Percentiles rank a stretch among this genome's conserved stretches.
phyloP scores from a whole-genome alignment of 192 early-diverging fungal genomes.

The Backusella westeae region DNA sequence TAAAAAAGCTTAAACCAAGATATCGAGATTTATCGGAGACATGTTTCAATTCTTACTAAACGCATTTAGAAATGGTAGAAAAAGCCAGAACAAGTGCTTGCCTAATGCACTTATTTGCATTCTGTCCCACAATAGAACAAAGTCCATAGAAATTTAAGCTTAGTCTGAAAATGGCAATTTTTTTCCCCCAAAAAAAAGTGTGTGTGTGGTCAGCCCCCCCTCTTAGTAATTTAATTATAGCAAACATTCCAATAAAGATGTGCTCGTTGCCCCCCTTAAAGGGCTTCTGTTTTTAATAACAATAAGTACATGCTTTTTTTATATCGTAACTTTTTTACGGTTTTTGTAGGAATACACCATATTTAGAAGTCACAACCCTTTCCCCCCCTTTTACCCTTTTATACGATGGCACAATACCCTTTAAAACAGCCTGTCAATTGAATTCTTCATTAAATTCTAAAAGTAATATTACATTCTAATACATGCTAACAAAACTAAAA shows the following conservation, averaged over 20 bases:
- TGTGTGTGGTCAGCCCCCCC: not conserved
- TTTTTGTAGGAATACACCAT: not conserved
- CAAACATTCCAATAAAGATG: not conserved
- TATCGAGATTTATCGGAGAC: not conserved
- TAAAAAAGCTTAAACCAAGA: not conserved
- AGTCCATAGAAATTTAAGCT: not conserved
- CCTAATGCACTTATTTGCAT: not conserved
- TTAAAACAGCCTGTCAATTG: not conserved
- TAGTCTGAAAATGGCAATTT: not conserved
- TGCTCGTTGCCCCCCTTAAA: not conserved
- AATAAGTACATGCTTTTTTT: not conserved
- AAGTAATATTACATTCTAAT: not conserved
- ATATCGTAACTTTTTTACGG: not conserved
- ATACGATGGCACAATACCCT: not conserved
- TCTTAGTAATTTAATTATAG: not conserved
- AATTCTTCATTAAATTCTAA: not conserved
- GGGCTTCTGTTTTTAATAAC: not conserved
- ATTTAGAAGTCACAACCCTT: not conserved
- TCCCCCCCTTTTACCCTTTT: not conserved
- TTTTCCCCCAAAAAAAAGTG: not conserved
- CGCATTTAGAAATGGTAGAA: not conserved
- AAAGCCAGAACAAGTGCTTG: not conserved
- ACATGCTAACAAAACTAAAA: not conserved
- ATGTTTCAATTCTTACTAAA: not conserved
- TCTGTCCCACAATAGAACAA: not conserved